Percentiles rank a stretch among this genome's conserved stretches.
These are phyloP conservation scores for Krasilnikovozyma curviuscula DNA, from an alignment of 768 basidiomycete species.

Conservation along the genomic window DNA sequence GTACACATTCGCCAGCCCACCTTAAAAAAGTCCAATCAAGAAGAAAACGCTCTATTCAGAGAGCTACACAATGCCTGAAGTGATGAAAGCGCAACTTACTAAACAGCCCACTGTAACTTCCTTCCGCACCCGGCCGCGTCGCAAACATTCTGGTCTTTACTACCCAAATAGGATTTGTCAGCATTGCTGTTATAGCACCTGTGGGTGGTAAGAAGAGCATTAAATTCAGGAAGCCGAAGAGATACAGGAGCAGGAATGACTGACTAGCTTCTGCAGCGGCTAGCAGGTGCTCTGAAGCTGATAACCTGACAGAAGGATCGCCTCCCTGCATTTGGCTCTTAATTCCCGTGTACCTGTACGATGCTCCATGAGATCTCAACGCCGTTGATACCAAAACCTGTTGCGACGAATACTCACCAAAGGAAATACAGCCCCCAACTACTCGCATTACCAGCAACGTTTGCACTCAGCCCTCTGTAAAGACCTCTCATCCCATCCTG, in stretches of 20 bases:
- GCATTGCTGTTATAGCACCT: conserved; percentile 83
- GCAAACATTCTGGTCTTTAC: conserved; percentile 96
- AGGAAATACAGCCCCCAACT: conserved; percentile 98
- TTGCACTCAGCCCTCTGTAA: conserved; percentile 75
- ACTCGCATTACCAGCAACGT: conserved; percentile 81
- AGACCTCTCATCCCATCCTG: conserved; percentile 64
- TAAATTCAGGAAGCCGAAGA: conserved; percentile 3
- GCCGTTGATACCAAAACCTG: not conserved
- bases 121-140: conserved; percentile 41
- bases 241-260: conserved; percentile 27
- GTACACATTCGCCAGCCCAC: conserved; percentile 54
- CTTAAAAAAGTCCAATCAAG: conserved; percentile 23
- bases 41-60: not conserved
- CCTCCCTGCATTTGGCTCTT: conserved; percentile 51
- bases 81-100: conserved; percentile 33
- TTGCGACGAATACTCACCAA: conserved; percentile 45
- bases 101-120: conserved; percentile 65
- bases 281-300: conserved; percentile 59
- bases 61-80: not conserved
- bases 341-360: conserved; percentile 68
- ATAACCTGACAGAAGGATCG: conserved; percentile 45
- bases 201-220: conserved; percentile 6
- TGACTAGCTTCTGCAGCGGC: conserved; percentile 92
- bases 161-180: conserved; percentile 96
- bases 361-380: not conserved